phyloP scores from a whole-genome alignment of 2,329 filamentous ascomycete species.

The Didymellaceae sp. region DNA sequence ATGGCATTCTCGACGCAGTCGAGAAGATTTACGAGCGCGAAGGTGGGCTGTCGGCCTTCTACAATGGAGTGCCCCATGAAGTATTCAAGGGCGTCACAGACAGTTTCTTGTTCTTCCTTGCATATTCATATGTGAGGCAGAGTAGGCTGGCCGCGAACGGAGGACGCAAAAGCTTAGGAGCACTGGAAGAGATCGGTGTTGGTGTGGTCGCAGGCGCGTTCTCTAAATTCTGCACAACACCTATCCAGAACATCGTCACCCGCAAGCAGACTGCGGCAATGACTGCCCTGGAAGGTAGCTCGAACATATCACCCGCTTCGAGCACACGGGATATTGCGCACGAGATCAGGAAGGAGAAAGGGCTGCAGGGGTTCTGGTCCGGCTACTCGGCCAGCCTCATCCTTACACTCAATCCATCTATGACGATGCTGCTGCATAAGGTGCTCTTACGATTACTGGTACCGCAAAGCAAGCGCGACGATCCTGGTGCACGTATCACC shows the following conservation, averaged over 20 bases:
- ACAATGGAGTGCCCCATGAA: slow-evolving; percentile 54
- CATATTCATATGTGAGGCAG: slow-evolving; percentile 69
- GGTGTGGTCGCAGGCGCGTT: slow-evolving; percentile 77
- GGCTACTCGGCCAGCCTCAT: slow-evolving; percentile 83
- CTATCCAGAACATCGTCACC: slow-evolving; percentile 81
- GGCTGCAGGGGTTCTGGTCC: slow-evolving; percentile 80
- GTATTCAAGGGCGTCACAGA: slow-evolving; percentile 63
- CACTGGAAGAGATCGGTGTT: slow-evolving; percentile 75
- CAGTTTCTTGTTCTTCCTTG: slow-evolving; percentile 85
- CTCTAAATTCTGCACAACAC: slow-evolving; percentile 78
- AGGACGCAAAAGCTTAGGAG: slow-evolving; percentile 57
- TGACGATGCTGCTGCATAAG: slow-evolving; percentile 86
- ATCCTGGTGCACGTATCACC: slow-evolving; percentile 61
- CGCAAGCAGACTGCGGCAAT: slow-evolving; percentile 75
- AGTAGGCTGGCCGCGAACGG: slow-evolving; percentile 41
- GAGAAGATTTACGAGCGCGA: slow-evolving; percentile 73
- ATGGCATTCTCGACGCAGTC: slow-evolving; percentile 71
- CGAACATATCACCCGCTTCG: slow-evolving; percentile 39
- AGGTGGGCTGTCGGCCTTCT: slow-evolving; percentile 75
- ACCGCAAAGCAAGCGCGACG: slow-evolving; percentile 58
- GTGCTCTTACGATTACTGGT: slow-evolving; percentile 68
- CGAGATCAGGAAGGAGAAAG: slow-evolving; percentile 72
- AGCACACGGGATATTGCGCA: slow-evolving; percentile 64
- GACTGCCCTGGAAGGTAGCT: slow-evolving; percentile 48
- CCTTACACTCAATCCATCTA: slow-evolving; percentile 81